Conservation (phyloP, 805 yeast species). For the Scheffersomyces stipitis region DNA sequence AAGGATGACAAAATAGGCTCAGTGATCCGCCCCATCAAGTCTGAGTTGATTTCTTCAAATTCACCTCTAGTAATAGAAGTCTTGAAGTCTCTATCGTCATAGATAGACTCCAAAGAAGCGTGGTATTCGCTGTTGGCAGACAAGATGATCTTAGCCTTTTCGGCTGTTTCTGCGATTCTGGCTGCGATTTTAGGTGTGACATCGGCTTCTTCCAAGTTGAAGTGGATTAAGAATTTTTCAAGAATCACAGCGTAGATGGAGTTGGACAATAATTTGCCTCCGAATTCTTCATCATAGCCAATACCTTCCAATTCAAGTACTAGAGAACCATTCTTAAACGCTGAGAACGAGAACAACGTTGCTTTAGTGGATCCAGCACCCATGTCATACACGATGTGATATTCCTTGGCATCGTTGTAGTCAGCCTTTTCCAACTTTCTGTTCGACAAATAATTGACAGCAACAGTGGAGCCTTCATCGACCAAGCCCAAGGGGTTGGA, state of each 20-base stretch:
- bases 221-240: slow-evolving; percentile 52
- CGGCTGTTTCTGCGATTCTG: slow-evolving; percentile 78
- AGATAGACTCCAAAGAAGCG: slow-evolving; percentile 74
- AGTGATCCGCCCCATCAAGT: slow-evolving; percentile 45
- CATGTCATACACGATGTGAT: slow-evolving; percentile 79
- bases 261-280: slow-evolving; percentile 75
- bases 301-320: slow-evolving; percentile 67
- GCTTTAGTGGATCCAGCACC: slow-evolving; percentile 93
- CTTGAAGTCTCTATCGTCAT: slow-evolving; percentile 72
- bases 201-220: slow-evolving; percentile 38
- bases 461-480: slow-evolving; percentile 92
- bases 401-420: slow-evolving; percentile 40
- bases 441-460: slow-evolving; percentile 71
- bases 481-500: slow-evolving; percentile 62
- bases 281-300: slow-evolving; percentile 64
- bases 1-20: slow-evolving; percentile 58
- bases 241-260: slow-evolving; percentile 61
- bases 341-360: slow-evolving; percentile 68
- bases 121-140: slow-evolving; percentile 84
- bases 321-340: slow-evolving; percentile 41
- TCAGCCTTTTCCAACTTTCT: slow-evolving; percentile 39
- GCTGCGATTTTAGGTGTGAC: slow-evolving; percentile 55
- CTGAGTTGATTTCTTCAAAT: slow-evolving; percentile 60
- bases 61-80: slow-evolving; percentile 72
- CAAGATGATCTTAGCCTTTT: slow-evolving; percentile 80